These are phyloP conservation scores for Wickerhamiella infanticola DNA, from an alignment of 1,139 yeast species.

Conservation along the genomic window DNA sequence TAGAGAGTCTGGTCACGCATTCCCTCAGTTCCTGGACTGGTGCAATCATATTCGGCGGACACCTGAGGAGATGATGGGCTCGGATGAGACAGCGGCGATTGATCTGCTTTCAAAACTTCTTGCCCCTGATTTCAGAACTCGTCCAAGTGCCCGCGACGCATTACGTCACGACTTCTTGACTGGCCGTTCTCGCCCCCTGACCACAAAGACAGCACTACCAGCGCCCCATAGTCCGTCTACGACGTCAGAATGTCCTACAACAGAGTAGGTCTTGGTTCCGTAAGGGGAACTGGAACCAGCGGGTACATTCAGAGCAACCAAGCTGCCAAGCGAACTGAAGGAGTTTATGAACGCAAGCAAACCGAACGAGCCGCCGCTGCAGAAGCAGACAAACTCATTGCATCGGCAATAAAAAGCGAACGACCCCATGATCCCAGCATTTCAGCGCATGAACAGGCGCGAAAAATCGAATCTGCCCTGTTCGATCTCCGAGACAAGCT, in stretches of 20 bases:
- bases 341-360: constrained; percentile 6
- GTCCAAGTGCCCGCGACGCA: constrained; percentile 43
- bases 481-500: constrained; percentile 1
- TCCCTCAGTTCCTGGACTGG: constrained; percentile 27
- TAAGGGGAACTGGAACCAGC: constrained; percentile 60
- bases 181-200: too few relatives aligned
- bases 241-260: constrained; percentile 39
- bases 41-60: constrained; percentile 22
- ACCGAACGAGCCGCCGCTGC: not conserved
- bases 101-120: constrained; percentile 32
- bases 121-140: constrained; percentile 39
- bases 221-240: too few relatives aligned
- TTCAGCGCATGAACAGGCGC: constrained; percentile 4
- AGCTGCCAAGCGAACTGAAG: constrained; percentile 20
- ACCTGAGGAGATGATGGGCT: constrained; percentile 3
- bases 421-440: constrained; percentile 1
- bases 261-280: constrained; percentile 49
- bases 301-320: constrained; percentile 47
- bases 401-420: not conserved
- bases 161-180: constrained; percentile 40
- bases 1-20: constrained; percentile 22
- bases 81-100: constrained; percentile 1
- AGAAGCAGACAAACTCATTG: not conserved
- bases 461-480: not conserved
- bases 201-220: too few relatives aligned